These are phyloP conservation scores for Dictyostelium purpureum DNA, from an alignment of 78 protist genomes.

Conservation along the genomic window DNA sequence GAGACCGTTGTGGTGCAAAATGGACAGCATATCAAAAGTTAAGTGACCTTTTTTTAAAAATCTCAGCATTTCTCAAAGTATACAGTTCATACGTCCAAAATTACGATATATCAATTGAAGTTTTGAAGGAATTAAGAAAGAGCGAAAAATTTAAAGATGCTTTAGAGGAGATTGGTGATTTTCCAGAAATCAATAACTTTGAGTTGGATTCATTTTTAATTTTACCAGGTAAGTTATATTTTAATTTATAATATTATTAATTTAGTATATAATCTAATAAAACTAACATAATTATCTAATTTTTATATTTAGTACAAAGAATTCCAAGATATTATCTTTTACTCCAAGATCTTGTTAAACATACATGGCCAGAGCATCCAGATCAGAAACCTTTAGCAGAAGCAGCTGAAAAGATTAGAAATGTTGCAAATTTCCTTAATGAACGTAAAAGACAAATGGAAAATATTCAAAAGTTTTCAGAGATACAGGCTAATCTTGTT, in stretches of 20 bases:
- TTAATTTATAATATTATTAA: too few species aligned
- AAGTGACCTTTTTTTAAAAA: constrained; percentile 36
- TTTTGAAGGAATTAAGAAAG: constrained; percentile 9
- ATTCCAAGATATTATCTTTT: constrained; percentile 72
- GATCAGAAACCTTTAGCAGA: constrained; percentile 42
- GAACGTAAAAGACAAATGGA: constrained; percentile 59
- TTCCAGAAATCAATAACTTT: not conserved
- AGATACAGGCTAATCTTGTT: not conserved
- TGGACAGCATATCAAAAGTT: constrained; percentile 7
- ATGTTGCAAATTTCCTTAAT: constrained; percentile 54
- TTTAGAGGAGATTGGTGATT: not conserved
- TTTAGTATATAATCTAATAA: too few species aligned
- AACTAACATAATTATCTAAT: too few species aligned
- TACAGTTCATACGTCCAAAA: constrained; percentile 52
- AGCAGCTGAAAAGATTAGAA: constrained; percentile 43
- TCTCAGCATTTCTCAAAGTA: constrained; percentile 48
- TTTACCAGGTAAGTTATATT: too few species aligned
- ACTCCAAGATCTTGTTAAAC: constrained; percentile 65
- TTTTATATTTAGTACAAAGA: too few species aligned
- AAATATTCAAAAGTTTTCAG: constrained; percentile 27
- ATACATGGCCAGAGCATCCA: constrained; percentile 38
- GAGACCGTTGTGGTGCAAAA: not conserved
- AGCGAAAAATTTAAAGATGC: not conserved
- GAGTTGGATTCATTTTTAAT: constrained; percentile 63
- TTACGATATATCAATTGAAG: constrained; percentile 3